Conservation (phyloP, 1,139 yeast species). For the Blastobotrys petasosporus region DNA sequence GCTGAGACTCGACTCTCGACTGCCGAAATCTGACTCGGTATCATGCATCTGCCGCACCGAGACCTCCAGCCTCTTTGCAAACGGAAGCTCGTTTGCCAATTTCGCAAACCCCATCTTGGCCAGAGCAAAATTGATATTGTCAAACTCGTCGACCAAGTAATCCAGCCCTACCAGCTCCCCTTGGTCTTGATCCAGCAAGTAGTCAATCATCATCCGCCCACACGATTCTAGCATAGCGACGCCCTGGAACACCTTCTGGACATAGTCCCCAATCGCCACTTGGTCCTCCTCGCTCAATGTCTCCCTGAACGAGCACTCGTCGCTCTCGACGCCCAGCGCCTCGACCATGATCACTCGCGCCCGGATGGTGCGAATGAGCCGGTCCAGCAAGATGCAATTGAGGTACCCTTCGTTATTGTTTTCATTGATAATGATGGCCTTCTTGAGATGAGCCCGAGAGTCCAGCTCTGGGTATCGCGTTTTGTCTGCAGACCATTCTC, state of each 20-base stretch:
- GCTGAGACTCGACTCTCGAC: too few relatives aligned
- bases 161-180: background rate
- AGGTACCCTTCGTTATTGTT: slow-evolving; percentile 4
- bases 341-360: slow-evolving; percentile 4
- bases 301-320: background rate
- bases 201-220: slow-evolving; percentile 4
- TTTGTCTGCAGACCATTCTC: background rate
- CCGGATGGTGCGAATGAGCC: slow-evolving; percentile 6
- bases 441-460: background rate
- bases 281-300: slow-evolving; percentile 7
- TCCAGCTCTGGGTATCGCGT: slow-evolving; percentile 1
- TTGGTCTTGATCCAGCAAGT: background rate
- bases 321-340: slow-evolving; percentile 2
- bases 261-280: slow-evolving; percentile 6
- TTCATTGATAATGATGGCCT: background rate
- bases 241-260: slow-evolving; percentile 1
- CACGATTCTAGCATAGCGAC: slow-evolving; percentile 1
- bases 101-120: background rate
- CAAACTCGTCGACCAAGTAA: slow-evolving; percentile 8
- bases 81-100: slow-evolving; percentile 6
- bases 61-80: slow-evolving; percentile 7
- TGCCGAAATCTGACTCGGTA: slow-evolving; percentile 4
- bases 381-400: slow-evolving; percentile 5
- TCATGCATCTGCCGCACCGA: slow-evolving; percentile 8
- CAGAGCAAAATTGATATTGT: slow-evolving; percentile 1